These are phyloP conservation scores for Aspergillus tanneri DNA, from an alignment of 2,329 filamentous ascomycete genomes.

Conservation along the genomic window DNA sequence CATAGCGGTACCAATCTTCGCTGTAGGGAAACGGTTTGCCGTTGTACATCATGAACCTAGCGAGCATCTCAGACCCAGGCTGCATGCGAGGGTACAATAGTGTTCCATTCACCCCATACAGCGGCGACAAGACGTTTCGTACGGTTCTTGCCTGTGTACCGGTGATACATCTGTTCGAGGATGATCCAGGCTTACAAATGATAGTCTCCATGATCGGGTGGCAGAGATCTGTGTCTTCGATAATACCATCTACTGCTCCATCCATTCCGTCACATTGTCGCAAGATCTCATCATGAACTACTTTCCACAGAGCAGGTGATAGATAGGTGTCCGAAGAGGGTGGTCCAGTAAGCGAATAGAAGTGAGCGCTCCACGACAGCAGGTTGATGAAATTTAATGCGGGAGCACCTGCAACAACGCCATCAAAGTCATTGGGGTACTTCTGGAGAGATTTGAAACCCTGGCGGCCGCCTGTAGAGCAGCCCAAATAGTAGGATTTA, in stretches of 20 bases:
- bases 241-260: constrained; percentile 35
- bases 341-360: constrained; percentile 43
- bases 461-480: constrained; percentile 60
- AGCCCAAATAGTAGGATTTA: constrained; percentile 51
- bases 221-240: constrained; percentile 40
- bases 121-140: constrained; percentile 32
- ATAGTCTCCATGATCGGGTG: constrained; percentile 32
- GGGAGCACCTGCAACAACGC: constrained; percentile 51
- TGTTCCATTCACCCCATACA: constrained; percentile 33
- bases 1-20: constrained; percentile 47
- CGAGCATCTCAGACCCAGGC: constrained; percentile 31
- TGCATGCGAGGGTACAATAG: constrained; percentile 38
- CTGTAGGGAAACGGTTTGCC: constrained; percentile 41
- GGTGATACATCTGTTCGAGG: constrained; percentile 29
- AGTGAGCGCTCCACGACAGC: constrained; percentile 45
- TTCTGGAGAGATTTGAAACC: constrained; percentile 55
- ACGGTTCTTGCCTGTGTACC: constrained; percentile 31
- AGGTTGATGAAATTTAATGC: constrained; percentile 50
- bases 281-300: constrained; percentile 39
- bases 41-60: constrained; percentile 34
- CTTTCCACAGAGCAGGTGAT: constrained; percentile 28
- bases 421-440: constrained; percentile 59
- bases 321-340: constrained; percentile 33
- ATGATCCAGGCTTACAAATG: constrained; percentile 26
- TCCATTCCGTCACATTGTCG: constrained; percentile 36